Evolutionary conservation across 2,329 filamentous ascomycete genomes (phyloP), one percentile per base, ranked within the genome.

Genomic region (Phialophora tarda): DNA sequence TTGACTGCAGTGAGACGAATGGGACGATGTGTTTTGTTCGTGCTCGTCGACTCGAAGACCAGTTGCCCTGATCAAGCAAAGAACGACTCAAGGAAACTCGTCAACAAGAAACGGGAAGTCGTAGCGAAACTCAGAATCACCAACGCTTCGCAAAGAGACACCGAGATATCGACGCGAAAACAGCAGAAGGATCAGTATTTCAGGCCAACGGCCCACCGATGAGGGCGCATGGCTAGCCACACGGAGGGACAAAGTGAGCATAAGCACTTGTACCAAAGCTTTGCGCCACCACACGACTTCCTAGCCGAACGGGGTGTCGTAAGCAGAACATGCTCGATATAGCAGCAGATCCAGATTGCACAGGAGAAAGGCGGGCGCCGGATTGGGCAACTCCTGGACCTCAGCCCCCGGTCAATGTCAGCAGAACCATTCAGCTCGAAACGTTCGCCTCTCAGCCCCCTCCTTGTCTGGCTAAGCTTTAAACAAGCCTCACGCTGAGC

Each of bases 191-290:
- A 26, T 24, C 26, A 34, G 48, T 57, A 56, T 58, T 53, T 53
- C 28, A 53, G 59, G 30, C 47, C 47, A 24, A 50, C 51, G 28
- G 17, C 50, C 30, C 59, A 55, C 48, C 34, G 24, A 55, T 30
- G 10, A 4, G 32, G 23, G 24, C 7, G 14, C 32, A 59, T 44
- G 24, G 64, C 59, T 23, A 61, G 59, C 34, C 48, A 61, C 48
- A 23, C 10, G 32, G n/a, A 24, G 55, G 21, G 48, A 6, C 7
- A 14, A 32, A 30, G 58, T 68, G 44, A 68, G 55, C 62, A 68
- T 68, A 68, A 68, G 65, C 65, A 68, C 65, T 68, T 68, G 59
- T 48, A 23, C 51, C 30, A 63, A 63, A 60, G 62, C 59, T 65
- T 68, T 53, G 48, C 34, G 41, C 54, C 50, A 41, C 38, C 26